A percentile compares a stretch with the other conserved stretches of the same genome.
Conservation (phyloP, 768 basidiomycete species). For the Artomyces pyxidatus region DNA sequence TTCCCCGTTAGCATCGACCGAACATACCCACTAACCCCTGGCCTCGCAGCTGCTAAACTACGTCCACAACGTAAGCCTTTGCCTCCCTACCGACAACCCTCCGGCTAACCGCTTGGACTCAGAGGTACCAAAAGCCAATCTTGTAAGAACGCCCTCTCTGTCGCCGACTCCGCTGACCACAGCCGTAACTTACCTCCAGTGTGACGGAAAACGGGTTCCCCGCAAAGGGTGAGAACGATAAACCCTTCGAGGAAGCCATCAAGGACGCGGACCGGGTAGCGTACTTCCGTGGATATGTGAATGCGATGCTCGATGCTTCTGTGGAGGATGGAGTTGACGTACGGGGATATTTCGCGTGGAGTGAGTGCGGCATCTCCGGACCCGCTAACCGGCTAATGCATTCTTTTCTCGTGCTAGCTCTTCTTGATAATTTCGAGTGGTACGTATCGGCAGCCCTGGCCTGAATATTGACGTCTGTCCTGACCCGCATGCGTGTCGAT, state of each 20-base stretch:
- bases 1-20: not conserved
- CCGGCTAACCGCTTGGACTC: not conserved
- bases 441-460: not conserved
- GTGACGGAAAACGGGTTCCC: conserved; percentile 41
- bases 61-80: conserved; percentile 27
- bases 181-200: conserved; percentile 12
- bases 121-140: conserved; percentile 31
- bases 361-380: conserved; percentile 17
- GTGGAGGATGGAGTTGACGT: conserved; percentile 29
- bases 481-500: not conserved
- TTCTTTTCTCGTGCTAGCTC: conserved; percentile 16
- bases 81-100: too few relatives aligned
- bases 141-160: conserved; percentile 26
- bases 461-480: not conserved
- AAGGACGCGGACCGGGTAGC: conserved; percentile 32
- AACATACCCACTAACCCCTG: too few relatives aligned
- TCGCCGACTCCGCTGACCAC: not conserved
- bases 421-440: conserved; percentile 41
- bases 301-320: conserved; percentile 31
- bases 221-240: conserved; percentile 29
- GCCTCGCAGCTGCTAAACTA: conserved; percentile 32
- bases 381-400: not conserved
- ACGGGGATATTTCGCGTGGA: conserved; percentile 34
- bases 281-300: conserved; percentile 31
- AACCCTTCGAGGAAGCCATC: conserved; percentile 27